Evolutionary conservation across 2,329 filamentous ascomycete genomes (phyloP), one percentile per base, ranked within the genome.

Genomic region (Fusarium brachygibbosum): DNA sequence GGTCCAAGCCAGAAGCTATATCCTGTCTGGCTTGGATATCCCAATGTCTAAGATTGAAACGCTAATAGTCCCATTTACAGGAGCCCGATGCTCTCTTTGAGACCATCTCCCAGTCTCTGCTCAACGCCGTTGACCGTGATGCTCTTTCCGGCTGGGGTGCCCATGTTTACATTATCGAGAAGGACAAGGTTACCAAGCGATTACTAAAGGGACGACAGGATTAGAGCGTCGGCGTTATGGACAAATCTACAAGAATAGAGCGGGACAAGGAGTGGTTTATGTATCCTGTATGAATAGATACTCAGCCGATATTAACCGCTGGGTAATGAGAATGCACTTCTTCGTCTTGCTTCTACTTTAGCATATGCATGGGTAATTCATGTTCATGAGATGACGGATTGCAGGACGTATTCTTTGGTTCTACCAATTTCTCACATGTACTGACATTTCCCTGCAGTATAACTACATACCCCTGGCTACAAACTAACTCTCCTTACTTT

Each of bases 131-230:
- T 61, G 96, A 99, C 82, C 89, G 96, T 83, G 96, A 99, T 82
- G 96, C 96, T 54, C 86, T 99, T 69, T 98, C 95, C 37, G 96
- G 96, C 71, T 98, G 96, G 96, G 96, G 96, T 79, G 96, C 96
- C 38, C 94, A 99, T 79, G 96, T 99, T 75, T 99, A 98, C 85
- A 97, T 99, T 78, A 97, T 99, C 81, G 96, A 98, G 87, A 99
- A 99, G 88, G 94, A 97, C 85, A 98, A 98, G 92, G 93, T 99
- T 69, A 98, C 96, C 77, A 98, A 98, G 91, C 88, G 96, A 81
- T 89, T 99, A 90, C 86, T 99, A 81, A 98, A 98, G 90, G 94
- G 94, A 79, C 90, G 94, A 85, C 95, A 98, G 85, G 95, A 98
- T 81, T 94, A 93, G 69, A 73, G 56, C 28, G 54, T 51, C 29